Conservation (phyloP, 495 filamentous ascomycete species). For the Talaromyces proteolyticus region DNA sequence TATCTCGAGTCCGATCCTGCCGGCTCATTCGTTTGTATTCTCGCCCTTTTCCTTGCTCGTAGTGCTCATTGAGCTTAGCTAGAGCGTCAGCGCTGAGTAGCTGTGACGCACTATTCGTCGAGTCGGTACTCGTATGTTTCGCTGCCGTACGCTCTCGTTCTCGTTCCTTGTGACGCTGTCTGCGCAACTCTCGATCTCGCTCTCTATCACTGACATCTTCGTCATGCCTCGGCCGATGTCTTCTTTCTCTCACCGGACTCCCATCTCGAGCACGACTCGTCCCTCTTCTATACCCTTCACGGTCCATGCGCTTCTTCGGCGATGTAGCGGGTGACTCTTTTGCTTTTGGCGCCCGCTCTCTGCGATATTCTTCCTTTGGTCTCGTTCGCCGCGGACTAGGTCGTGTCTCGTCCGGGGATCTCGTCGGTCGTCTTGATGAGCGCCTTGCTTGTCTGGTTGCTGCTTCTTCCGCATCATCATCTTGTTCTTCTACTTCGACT, state of each 20-base stretch:
- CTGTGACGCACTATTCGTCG: constrained; percentile 32
- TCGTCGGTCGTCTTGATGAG: neutral
- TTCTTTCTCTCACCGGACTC: constrained; percentile 21
- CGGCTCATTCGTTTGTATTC: constrained; percentile 19
- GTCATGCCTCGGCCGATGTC: constrained; percentile 5
- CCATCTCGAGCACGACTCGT: constrained; percentile 10
- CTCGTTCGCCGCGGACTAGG: constrained; percentile 1
- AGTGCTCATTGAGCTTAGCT: constrained; percentile 54
- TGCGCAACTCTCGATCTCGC: constrained; percentile 11
- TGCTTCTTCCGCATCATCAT: constrained; percentile 13
- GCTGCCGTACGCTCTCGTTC: constrained; percentile 13
- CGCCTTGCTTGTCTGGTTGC: neutral
- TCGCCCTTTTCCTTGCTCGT: constrained; percentile 34
- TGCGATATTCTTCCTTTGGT: constrained; percentile 9
- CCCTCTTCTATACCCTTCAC: constrained; percentile 19
- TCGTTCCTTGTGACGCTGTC: constrained; percentile 11
- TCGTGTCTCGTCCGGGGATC: neutral
- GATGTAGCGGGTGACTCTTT: constrained; percentile 31
- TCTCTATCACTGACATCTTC: constrained; percentile 1
- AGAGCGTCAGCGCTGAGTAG: constrained; percentile 47
- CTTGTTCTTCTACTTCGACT: constrained; percentile 12
- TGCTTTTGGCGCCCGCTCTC: constrained; percentile 22
- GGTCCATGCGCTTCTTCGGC: constrained; percentile 24
- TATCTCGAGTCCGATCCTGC: constrained; percentile 20
- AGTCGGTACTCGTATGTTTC: constrained; percentile 36